Conservation (phyloP, 306 rosid species). For the Purshia tridentata region DNA sequence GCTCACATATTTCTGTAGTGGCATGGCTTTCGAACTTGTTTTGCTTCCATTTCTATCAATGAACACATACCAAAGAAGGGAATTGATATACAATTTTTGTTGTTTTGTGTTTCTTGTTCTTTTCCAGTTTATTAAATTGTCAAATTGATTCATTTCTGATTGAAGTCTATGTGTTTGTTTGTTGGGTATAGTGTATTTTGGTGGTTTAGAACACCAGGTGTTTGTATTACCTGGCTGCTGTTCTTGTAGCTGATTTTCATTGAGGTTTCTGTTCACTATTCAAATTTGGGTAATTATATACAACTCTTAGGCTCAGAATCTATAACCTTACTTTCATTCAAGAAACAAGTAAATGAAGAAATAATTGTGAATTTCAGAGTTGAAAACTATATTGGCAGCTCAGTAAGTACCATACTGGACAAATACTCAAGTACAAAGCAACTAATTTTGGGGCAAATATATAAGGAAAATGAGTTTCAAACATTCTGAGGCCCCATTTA, state of each 20-base stretch:
- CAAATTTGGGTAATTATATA: not conserved
- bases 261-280: too few relatives aligned
- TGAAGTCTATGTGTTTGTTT: not conserved
- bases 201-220: not conserved
- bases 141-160: not conserved
- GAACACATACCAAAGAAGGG: not conserved
- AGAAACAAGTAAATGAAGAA: not conserved
- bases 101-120: too few relatives aligned
- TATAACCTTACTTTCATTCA: not conserved
- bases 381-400: too few relatives aligned
- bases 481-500: too few relatives aligned
- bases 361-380: too few relatives aligned
- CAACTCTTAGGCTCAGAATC: not conserved
- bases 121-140: not conserved
- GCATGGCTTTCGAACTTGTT: not conserved
- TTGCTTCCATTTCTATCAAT: not conserved
- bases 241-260: too few relatives aligned
- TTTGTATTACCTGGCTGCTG: too few relatives aligned
- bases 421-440: too few relatives aligned
- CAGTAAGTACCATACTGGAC: too few relatives aligned
- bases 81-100: not conserved
- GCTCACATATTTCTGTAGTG: not conserved
- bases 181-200: too few relatives aligned
- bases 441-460: too few relatives aligned
- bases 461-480: too few relatives aligned